Evolutionary conservation across 768 basidiomycete genomes (phyloP), one percentile per base, ranked within the genome.

Genomic region (Mycena haematopus): DNA sequence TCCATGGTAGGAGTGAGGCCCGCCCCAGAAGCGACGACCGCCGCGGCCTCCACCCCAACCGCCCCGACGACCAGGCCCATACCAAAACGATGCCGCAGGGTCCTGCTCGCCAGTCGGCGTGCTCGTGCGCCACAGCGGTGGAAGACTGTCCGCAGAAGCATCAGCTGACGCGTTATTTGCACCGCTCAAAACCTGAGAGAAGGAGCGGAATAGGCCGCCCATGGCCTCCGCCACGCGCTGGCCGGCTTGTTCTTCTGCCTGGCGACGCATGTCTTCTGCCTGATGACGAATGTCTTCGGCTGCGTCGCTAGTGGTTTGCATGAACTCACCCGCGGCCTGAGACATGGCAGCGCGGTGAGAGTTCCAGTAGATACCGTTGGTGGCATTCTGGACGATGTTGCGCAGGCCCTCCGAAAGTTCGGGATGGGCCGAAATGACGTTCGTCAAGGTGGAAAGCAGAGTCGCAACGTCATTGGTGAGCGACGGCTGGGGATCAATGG

Each of bases 371-470:
- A 82, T 78, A 24, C 90, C 91, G 53, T 78, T 84, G 6, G 81
- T 78, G 5, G 87, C 78, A 66, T 92, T 90, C 52, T 77, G 77
- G 47, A 86, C 72, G 35, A 93, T 83, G 69, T 84, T 87, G 59
- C 85, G 86, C 58, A 93, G 71, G 46, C 82, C 82, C 58, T 90
- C 87, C 3, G 88, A 83, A 13, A 93, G 73, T 65, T 93, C 90
- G 5, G 92, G 92, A 67, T 93, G 89, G 6, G 84, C 73, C 0
- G 82, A 76, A 45, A 92, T 71, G 31, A 87, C 79, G n/a, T 73
- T 76, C 44, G 81, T 82, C 58, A 93, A 72, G 2, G 80, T 80
- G 31, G 79, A 80, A 59, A 93, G 74, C 33, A 93, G 77, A 0
- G 80, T 71, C 1, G 90, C 86, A 42, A 93, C 70, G 65, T 94